Base-by-base conservation (phyloP, 2,329 filamentous ascomycete species). In the Furcasterigmium furcatum region DNA sequence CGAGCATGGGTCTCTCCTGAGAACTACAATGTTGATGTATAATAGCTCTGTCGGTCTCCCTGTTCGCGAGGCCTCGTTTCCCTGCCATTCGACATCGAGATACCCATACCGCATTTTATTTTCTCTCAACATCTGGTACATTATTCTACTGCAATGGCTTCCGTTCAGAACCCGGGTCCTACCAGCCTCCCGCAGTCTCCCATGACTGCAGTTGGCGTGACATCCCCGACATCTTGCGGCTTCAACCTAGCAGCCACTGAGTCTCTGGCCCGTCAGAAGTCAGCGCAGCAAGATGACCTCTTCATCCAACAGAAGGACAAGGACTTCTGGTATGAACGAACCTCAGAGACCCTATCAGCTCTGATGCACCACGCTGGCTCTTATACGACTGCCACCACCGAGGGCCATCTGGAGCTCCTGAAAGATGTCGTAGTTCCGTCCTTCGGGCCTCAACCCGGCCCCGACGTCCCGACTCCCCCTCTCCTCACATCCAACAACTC, bases 361-460 rank as follows among this genome's bases (percentile, higher is more conserved):
- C 45, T 52, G 36, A 52, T 52, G 50, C 39, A n/a, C 16, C 40
- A 48, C 2, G 32, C 50, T 21, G 47, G 47, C 19, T 52, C 50
- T 4, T 50, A 52, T 40, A 52, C 47, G 1, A 45, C 45, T 5
- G 47, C 43, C 16, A 47, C 50, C 20, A 42, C 40, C 29, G 45
- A 41, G 24, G 42, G 43, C 7, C 50, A 52, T 41, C 27, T 50
- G 20, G 36, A 30, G 24, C 38, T 52, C 32, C 47, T 52, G 21
- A 36, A 45, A 21, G 50, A 50, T 24, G 35, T 50, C 36, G 46
- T 52, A 16, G 39, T 52, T 27, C 50, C 50, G 12, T 50, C 47
- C 19, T 38, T 52, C 22, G 48, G 50, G 2, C 48, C 50, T 4
- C 40, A 44, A 10, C 50, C 50, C 18, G 36, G 44, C 13, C 18